Evolutionary conservation across 495 filamentous ascomycete genomes (phyloP).

Genomic region (Apiosordaria backusii): DNA sequence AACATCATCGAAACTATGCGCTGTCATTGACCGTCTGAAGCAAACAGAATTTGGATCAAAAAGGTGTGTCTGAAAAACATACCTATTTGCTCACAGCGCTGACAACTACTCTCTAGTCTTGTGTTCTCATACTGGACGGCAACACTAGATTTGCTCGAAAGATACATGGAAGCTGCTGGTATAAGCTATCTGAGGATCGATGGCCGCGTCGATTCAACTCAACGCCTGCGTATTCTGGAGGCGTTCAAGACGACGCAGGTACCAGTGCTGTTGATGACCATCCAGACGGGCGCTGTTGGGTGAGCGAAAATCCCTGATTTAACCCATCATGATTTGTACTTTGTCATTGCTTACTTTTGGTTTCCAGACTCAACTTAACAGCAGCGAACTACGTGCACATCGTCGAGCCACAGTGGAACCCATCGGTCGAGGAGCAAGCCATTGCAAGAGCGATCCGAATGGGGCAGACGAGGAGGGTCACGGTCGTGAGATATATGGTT

Average conservation of each 20-base stretch:
- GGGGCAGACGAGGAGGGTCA: slow-evolving; percentile 32
- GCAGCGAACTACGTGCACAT: slow-evolving; percentile 46
- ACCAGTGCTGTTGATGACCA: slow-evolving; percentile 48
- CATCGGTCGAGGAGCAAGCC: slow-evolving; percentile 52
- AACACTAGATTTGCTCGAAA: slow-evolving; percentile 38
- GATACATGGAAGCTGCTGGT: slow-evolving; percentile 11
- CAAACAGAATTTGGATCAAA: too few species aligned
- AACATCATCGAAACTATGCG: too few species aligned
- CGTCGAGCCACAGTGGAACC: slow-evolving; percentile 57
- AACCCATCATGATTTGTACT: not conserved
- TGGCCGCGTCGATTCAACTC: slow-evolving; percentile 12
- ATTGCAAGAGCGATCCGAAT: slow-evolving; percentile 46
- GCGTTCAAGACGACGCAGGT: slow-evolving; percentile 32
- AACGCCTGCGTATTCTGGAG: slow-evolving; percentile 34
- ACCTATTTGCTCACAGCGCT: too few species aligned
- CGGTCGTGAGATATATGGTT: not conserved
- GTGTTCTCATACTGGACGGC: slow-evolving; percentile 53
- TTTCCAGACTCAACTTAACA: slow-evolving; percentile 46
- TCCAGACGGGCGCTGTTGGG: slow-evolving; percentile 50
- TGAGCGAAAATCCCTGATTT: slow-evolving; percentile 20
- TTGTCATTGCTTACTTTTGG: not conserved
- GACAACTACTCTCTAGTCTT: too few species aligned
- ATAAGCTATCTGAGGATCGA: slow-evolving; percentile 25
- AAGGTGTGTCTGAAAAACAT: too few species aligned
- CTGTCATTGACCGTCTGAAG: too few species aligned